Percentiles rank a stretch among this genome's conserved stretches.
These are phyloP conservation scores for Tolypocladium sp. DNA, from an alignment of 2,329 filamentous ascomycete species.

Conservation along the genomic window DNA sequence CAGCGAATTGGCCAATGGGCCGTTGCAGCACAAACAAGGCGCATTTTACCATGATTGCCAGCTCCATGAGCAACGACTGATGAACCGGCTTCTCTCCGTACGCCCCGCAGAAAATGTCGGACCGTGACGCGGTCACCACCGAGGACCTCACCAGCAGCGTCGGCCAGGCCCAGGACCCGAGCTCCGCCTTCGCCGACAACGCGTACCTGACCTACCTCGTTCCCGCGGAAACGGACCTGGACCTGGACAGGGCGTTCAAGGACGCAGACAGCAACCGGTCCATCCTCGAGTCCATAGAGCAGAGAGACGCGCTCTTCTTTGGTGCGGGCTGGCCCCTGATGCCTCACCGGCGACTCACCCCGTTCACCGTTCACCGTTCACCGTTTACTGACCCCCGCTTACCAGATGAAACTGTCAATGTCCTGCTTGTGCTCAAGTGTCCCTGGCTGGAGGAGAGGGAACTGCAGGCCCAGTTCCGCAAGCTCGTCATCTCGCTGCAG, in stretches of 20 bases:
- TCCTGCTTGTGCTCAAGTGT: conserved; percentile 60
- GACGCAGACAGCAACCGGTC: conserved; percentile 31
- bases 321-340: conserved; percentile 38
- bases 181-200: conserved; percentile 40
- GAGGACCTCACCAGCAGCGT: conserved; percentile 12
- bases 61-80: neutral
- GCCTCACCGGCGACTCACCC: neutral
- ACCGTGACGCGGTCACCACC: conserved; percentile 9
- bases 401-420: conserved; percentile 63
- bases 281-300: conserved; percentile 48
- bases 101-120: conserved; percentile 7
- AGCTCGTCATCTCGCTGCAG: conserved; percentile 59
- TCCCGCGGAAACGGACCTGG: conserved; percentile 44
- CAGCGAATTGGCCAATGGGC: neutral
- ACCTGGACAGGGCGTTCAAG: conserved; percentile 42
- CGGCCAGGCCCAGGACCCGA: conserved; percentile 13
- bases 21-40: neutral
- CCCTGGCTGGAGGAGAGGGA: conserved; percentile 48
- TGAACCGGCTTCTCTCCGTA: neutral
- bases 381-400: conserved; percentile 6
- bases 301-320: conserved; percentile 60
- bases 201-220: conserved; percentile 53
- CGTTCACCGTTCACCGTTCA: conserved; percentile 18
- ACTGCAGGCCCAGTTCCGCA: conserved; percentile 49
- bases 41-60: neutral